Evolutionary conservation across 2,329 filamentous ascomycete species (phyloP).

Genomic region (Microdochium paspali): DNA sequence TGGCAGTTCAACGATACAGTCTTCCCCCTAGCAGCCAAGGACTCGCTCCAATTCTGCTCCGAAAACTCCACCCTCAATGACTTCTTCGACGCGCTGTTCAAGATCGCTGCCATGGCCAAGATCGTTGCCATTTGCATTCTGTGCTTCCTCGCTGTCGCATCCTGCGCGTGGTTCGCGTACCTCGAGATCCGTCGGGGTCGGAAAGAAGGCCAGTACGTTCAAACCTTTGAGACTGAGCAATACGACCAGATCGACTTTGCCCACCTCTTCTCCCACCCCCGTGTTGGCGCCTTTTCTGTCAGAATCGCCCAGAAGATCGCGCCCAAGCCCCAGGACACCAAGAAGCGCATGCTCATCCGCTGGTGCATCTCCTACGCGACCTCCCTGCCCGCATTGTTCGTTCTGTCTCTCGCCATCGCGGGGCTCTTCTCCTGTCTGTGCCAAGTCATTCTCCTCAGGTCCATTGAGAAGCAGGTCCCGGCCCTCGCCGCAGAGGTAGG

Average conservation of each 20-base stretch:
- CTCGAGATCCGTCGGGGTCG: constrained; percentile 72
- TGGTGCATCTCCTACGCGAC: constrained; percentile 88
- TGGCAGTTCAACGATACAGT: constrained; percentile 71
- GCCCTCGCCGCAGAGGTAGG: constrained; percentile 66
- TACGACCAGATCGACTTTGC: constrained; percentile 81
- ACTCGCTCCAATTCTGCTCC: constrained; percentile 79
- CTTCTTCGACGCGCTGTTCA: constrained; percentile 70
- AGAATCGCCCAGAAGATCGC: constrained; percentile 58
- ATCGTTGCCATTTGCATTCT: constrained; percentile 72
- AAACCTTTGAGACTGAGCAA: constrained; percentile 53
- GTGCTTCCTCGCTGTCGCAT: constrained; percentile 59
- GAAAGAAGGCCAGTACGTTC: constrained; percentile 59
- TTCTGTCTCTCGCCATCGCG: constrained; percentile 72
- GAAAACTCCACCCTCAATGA: constrained; percentile 71
- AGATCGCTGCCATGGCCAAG: constrained; percentile 57
- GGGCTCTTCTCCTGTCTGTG: constrained; percentile 76
- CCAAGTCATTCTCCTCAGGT: constrained; percentile 68
- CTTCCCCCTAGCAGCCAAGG: constrained; percentile 78
- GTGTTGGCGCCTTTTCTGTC: constrained; percentile 68
- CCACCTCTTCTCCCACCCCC: constrained; percentile 72
- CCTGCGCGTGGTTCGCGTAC: constrained; percentile 70
- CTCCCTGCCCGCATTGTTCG: constrained; percentile 73
- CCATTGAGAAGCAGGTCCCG: constrained; percentile 68
- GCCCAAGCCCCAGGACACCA: constrained; percentile 21
- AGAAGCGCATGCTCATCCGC: constrained; percentile 61